Conservation (phyloP, 371 early-diverging fungal species). For the Mortierella sp. region DNA sequence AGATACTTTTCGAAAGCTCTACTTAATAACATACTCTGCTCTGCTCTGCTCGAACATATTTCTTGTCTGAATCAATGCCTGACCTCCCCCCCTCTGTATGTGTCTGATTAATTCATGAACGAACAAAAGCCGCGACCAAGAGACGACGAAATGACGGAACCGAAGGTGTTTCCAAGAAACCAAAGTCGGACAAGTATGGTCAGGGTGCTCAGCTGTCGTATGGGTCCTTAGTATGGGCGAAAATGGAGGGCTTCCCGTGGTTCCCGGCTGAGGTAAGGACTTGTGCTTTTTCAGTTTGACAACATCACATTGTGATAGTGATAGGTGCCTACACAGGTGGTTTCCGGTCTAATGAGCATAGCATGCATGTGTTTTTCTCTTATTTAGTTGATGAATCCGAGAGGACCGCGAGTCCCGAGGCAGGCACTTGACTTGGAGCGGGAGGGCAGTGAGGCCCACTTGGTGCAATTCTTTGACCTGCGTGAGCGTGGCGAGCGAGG, state of each 20-base stretch:
- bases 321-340: neutral
- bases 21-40: neutral
- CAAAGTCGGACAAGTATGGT: slow-evolving; percentile 6
- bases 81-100: neutral
- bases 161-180: slow-evolving; percentile 17
- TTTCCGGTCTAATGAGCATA: neutral
- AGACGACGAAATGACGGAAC: slow-evolving; percentile 16
- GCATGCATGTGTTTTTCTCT: neutral
- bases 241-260: slow-evolving; percentile 58
- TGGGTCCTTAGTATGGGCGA: slow-evolving; percentile 55
- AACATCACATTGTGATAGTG: neutral
- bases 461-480: slow-evolving; percentile 40
- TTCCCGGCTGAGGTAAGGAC: slow-evolving; percentile 55
- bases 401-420: slow-evolving; percentile 15
- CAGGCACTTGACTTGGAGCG: slow-evolving; percentile 19
- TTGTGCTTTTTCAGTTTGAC: too few relatives aligned
- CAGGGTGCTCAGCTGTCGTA: slow-evolving; percentile 9
- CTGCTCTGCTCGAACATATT: neutral
- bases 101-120: neutral
- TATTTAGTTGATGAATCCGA: slow-evolving; percentile 35
- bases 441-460: slow-evolving; percentile 11
- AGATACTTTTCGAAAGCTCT: neutral
- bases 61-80: neutral
- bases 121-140: slow-evolving; percentile 9
- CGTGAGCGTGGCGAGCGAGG: slow-evolving; percentile 29